Base-by-base conservation (phyloP, 1,139 yeast genomes). In the Yarrowia galli region DNA sequence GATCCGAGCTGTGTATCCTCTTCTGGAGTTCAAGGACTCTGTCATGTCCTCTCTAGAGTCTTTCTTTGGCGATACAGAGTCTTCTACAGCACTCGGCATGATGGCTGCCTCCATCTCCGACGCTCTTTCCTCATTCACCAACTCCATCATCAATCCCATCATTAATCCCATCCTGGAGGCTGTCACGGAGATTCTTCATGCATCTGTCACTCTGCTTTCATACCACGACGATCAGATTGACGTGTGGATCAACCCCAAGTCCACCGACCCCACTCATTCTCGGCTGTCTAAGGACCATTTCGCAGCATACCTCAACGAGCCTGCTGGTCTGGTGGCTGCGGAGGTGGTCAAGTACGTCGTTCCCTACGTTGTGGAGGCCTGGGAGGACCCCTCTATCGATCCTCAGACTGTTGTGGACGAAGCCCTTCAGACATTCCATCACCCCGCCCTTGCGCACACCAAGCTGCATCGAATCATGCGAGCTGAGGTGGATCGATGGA, bases 321-420 rank as follows among this genome's bases (percentile, higher is more conserved):
- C 74, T 1, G 87, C 85, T 20, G 86, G 87, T 10, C 77, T 77
- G 51, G 83, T 83, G 15, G 87, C 87, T 0, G 77, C 82, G 67
- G 85, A 82, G 2, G 76, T 84, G 74, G 79, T 85, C 69, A 83
- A 82, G 82, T 79, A 81, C 68, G 86, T 85, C 45, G 83, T 84
- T 1, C 84, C 84, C 10, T 82, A 84, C 80, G 84, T 84, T 18
- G 71, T 72, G 10, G 69, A 70, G 45, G 75, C 75, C 2, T 73
- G 75, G 75, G 73, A 69, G 13, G 72, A 73, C 54, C 35, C 67
- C 13, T 28, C 54, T 12, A 67, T 72, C 6, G 70, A 71, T 61
- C 65, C 72, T 2, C 48, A 69, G n/a, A 67, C 67, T 16, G 69
- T 71, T 10, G 67, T 69, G 15, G 66, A 67, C 22, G 71, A 70